Base-by-base conservation (phyloP, 768 basidiomycete genomes). In the Gymnopilus dilepis region DNA sequence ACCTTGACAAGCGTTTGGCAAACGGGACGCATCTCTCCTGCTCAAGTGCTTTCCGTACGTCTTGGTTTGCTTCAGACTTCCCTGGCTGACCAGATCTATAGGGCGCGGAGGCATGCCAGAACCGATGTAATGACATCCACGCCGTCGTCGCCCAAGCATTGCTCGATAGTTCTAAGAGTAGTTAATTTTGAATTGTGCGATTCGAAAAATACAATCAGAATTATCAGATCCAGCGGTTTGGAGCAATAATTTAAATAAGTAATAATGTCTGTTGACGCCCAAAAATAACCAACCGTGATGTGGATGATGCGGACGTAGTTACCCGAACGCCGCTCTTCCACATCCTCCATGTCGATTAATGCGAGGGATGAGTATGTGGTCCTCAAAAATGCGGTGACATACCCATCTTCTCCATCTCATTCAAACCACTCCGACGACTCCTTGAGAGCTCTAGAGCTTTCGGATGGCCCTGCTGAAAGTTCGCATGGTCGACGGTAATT, bases 1-100 rank as follows among this genome's bases (percentile, higher is more conserved):
- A 89, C 85, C 6, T 77, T 95, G 11, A 96, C 95, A 1, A 93
- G 85, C 71, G 62, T 96, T n/a, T 94, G 92, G 90, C 88, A 96
- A 72, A 85, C 87, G 5, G 95, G 96, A 7, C 78, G 81, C 63
- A 82, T 91, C 74, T 78, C 77, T 2, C 71, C 84, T 0, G 77
- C 78, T 7, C 78, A 90, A 59, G 77, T 82, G 24, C 69, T 89
- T 33, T 74, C 76, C 69, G 95, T 91, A 65, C 75, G 87, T 72
- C 21, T 47, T 4, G 40, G 38, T 57, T 17, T 65, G 40, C 24
- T 9, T 37, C 30, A 34, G 55, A 26, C 19, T 28, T 42, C 12
- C 47, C 38, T 33, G 13, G 48, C 30, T 21, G 22, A 50, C 43
- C 26, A 31, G 11, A 12, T 61, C 13, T 19, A 3, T 43, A 94